phyloP scores from a whole-genome alignment of 2,329 filamentous ascomycete species.

The Xylariaceae sp. region DNA sequence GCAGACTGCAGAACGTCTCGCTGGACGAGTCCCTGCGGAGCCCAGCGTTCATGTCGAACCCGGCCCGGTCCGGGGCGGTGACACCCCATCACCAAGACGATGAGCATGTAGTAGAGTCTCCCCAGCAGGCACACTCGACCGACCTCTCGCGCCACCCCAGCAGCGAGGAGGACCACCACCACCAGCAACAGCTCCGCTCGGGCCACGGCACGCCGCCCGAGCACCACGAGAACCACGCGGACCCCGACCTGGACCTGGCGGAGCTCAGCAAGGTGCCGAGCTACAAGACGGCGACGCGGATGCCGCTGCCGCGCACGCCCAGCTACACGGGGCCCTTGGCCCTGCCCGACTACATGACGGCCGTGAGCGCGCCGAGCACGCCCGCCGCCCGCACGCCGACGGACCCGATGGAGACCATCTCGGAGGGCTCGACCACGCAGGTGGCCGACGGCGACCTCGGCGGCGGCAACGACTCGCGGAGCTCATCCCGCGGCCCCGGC shows the following conservation, averaged over 20 bases:
- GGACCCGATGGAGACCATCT: conserved; percentile 22
- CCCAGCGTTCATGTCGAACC: conserved; percentile 37
- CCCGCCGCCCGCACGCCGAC: conserved; percentile 29
- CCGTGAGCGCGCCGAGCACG: conserved; percentile 44
- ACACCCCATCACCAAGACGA: conserved; percentile 32
- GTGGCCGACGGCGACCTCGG: conserved; percentile 1
- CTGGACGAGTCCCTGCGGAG: conserved; percentile 39
- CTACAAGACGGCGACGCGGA: conserved; percentile 65
- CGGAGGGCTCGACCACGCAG: conserved; percentile 13
- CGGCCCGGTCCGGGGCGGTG: conserved; percentile 35
- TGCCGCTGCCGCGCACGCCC: conserved; percentile 46
- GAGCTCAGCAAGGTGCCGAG: conserved; percentile 68
- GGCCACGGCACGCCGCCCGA: conserved; percentile 41
- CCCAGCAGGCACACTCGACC: conserved; percentile 34
- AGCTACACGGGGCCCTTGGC: conserved; percentile 42
- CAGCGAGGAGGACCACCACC: conserved; percentile 38
- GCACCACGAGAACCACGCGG: conserved; percentile 46
- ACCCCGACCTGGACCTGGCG: too few species aligned
- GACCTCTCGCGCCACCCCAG: conserved; percentile 46
- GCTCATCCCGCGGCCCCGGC: conserved; percentile 10
- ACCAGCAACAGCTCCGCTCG: conserved; percentile 28
- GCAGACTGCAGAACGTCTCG: conserved; percentile 62
- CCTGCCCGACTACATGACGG: conserved; percentile 62
- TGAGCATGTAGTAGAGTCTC: conserved; percentile 29
- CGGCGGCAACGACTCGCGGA: conserved; percentile 10